Base-by-base conservation (phyloP, 306 rosid species). In the Quercus glauca region DNA sequence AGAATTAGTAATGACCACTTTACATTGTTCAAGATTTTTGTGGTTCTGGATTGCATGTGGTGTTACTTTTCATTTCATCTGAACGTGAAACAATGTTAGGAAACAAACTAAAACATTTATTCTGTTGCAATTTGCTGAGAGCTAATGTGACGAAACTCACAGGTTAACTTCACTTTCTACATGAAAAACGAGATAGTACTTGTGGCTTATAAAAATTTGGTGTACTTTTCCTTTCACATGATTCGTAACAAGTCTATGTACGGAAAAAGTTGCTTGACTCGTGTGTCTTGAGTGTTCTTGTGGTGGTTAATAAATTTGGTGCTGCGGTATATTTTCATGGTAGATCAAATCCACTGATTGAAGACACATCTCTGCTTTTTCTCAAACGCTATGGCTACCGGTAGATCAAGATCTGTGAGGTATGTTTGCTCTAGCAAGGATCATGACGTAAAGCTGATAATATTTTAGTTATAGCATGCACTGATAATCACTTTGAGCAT, bases 381-480 rank as follows among this genome's bases (percentile, higher is more conserved):
- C 43, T 33, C 56, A 23, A 82, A 21, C 64, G 45, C 77, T 15
- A 87, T 89, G 91, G 79, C 68, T 79, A 74, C 69, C 20, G 77
- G 53, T 69, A 70, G 57, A 77, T 85, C 93, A 85, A 78, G 83
- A 81, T 79, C 84, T n/a, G 88, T 83, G 29, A 87, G 90, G 92
- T 87, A 65, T 85, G 83, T 28, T 33, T 26, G 17, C 55, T 73
- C 6, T 31, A 17, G 45, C 49, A 65, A 28, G n/a, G 6, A 21
- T 12, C 15, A 72, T 56, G 37, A 69, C 31, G 65, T 52, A 60
- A 52, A 21, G 37, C 29, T 35, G 26, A 58, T 69, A 60, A 0
- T 18, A 45, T 35, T 20, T 70, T 18, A 43, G 52, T 72, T 19
- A 71, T 78, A 43, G 73, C 31, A 26, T 60, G 18, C 29, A 41